These are phyloP conservation scores for Citrus unshiu DNA, from an alignment of 345 rosid species.

Conservation along the genomic window DNA sequence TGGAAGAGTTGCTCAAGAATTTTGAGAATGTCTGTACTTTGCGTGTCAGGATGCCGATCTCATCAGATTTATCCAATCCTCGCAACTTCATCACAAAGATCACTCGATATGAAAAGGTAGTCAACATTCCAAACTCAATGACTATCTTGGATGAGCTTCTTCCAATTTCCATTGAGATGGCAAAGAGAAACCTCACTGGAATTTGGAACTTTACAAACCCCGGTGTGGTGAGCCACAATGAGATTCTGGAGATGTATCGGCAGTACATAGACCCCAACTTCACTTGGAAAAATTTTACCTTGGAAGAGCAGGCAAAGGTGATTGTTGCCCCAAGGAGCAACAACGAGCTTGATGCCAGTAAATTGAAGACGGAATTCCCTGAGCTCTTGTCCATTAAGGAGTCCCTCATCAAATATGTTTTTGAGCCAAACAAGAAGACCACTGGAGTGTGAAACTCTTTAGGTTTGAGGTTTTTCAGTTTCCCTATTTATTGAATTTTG, in stretches of 20 bases:
- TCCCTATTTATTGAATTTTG: constrained; percentile 19
- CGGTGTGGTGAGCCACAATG: constrained; percentile 89
- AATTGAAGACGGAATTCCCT: constrained; percentile 79
- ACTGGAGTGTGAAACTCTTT: constrained; percentile 24
- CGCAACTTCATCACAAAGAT: constrained; percentile 90
- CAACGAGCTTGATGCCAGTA: constrained; percentile 79
- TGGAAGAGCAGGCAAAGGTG: constrained; percentile 90
- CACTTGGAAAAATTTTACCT: constrained; percentile 82
- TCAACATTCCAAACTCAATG: constrained; percentile 91
- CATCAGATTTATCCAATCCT: constrained; percentile 73
- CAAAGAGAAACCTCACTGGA: constrained; percentile 90
- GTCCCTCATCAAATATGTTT: constrained; percentile 70
- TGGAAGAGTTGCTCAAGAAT: constrained; percentile 78
- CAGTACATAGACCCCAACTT: constrained; percentile 62
- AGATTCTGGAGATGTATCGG: constrained; percentile 79
- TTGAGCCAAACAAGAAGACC: constrained; percentile 73
- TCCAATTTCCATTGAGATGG: constrained; percentile 90
- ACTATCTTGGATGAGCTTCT: constrained; percentile 86
- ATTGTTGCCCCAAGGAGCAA: constrained; percentile 90
- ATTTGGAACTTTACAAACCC: constrained; percentile 90
- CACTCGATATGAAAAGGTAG: constrained; percentile 75
- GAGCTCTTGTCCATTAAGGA: constrained; percentile 81
- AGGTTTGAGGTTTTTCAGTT: constrained; percentile 22
- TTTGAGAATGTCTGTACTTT: constrained; percentile 83
- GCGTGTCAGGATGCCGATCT: constrained; percentile 93